A percentile compares a stretch with the other conserved stretches of the same genome.
Evolutionary conservation across 2,329 filamentous ascomycete genomes (phyloP).

Genomic region (Sporothrix pseudoabietina): DNA sequence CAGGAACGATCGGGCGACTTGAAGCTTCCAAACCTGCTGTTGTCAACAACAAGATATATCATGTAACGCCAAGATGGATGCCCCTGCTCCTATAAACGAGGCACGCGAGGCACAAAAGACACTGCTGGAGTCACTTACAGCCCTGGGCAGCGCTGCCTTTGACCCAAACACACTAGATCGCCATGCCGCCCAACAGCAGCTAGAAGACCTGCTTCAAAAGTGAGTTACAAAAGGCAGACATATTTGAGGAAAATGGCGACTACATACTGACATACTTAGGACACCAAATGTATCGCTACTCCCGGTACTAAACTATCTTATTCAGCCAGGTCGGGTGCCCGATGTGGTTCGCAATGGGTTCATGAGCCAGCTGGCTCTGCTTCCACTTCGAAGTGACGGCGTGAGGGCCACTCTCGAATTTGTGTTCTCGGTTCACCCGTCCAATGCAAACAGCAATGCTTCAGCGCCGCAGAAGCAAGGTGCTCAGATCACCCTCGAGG

Average conservation of each 20-base stretch:
- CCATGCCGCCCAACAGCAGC: conserved; percentile 43
- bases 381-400: conserved; percentile 65
- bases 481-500: conserved; percentile 68
- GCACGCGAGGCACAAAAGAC: conserved; percentile 9
- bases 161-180: conserved; percentile 44
- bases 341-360: conserved; percentile 62
- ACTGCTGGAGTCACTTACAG: conserved; percentile 43
- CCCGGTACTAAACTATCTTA: conserved; percentile 62
- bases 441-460: conserved; percentile 44
- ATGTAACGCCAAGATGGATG: conserved; percentile 31
- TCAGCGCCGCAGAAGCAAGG: conserved; percentile 55
- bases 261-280: conserved; percentile 23
- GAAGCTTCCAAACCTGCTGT: neutral
- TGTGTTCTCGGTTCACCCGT: conserved; percentile 68
- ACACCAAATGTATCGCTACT: conserved; percentile 53
- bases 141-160: conserved; percentile 54
- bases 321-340: conserved; percentile 62
- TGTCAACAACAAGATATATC: neutral
- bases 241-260: too few relatives aligned
- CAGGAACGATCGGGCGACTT: neutral
- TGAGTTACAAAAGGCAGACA: conserved; percentile 39
- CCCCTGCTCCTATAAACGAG: conserved; percentile 20
- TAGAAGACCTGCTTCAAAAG: conserved; percentile 54
- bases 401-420: conserved; percentile 71
- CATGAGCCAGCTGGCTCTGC: conserved; percentile 58